Base-by-base conservation (phyloP, 2,329 filamentous ascomycete genomes). In the Aspergillus candidus region DNA sequence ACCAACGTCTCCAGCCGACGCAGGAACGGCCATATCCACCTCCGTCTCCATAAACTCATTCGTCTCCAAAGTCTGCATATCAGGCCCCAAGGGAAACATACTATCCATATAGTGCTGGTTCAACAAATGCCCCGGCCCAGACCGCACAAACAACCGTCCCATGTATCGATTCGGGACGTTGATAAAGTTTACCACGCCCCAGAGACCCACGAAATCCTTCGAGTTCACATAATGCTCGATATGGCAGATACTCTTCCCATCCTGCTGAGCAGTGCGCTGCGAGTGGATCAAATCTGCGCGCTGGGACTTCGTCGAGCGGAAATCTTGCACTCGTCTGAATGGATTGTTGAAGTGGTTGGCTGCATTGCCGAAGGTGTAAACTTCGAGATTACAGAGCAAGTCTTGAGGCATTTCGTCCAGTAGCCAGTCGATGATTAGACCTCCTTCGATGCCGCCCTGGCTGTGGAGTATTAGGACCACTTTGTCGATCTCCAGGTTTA, bases 281-380 rank as follows among this genome's bases (percentile, higher is more conserved):
- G 44, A 65, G 55, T 11, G 63, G 61, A n/a, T 60, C 45, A 0
- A 69, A 54, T 46, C 77, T 74, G 52, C 79, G 76, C 22, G 22
- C 7, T 27, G 8, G 22, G 6, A 7, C 22, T 10, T 27, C 8
- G 22, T 27, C 6, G 22, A 27, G 3, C 22, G 22, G 22, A 27
- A 27, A 27, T 27, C 22, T 3, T 8, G 22, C 7, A 27, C 22
- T 6, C 22, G 22, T 27, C 22, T 4, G 22, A 27, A 27, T 0
- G 86, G 86, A 51, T 88, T 88, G 63, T 89, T 89, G 70, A 88
- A 90, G 62, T 90, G 85, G 56, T 88, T 88, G 0, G 86, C 83
- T 0, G 85, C 86, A 45, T 80, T 84, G 22, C 84, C 86, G 60
- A 91, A 91, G 0, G 86, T 90, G 63, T 76, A 77, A 11, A 91